A percentile compares a stretch with the other conserved stretches of the same genome.
phyloP scores from a whole-genome alignment of 768 basidiomycete species.

The Pleurotus cornucopiae region DNA sequence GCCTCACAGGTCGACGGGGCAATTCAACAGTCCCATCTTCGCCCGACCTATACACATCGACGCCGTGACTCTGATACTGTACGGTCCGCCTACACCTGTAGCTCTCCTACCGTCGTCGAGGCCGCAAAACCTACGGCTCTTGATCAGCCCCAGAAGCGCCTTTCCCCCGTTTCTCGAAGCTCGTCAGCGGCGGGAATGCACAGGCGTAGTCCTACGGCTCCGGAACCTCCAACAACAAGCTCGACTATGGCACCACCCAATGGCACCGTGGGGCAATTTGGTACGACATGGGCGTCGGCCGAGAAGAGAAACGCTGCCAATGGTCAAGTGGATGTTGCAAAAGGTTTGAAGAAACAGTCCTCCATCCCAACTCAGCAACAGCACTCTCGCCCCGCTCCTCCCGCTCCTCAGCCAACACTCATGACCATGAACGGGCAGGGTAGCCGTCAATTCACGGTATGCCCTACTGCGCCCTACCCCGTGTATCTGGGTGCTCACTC shows the following conservation, averaged over 20 bases:
- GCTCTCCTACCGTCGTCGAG: slow-evolving; percentile 58
- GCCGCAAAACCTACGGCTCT: slow-evolving; percentile 8
- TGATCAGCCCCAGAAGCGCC: slow-evolving; percentile 21
- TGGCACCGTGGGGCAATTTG: slow-evolving; percentile 11
- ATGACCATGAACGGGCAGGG: slow-evolving; percentile 23
- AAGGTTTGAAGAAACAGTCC: slow-evolving; percentile 17
- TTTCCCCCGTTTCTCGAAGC: slow-evolving; percentile 27
- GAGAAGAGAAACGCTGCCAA: slow-evolving; percentile 35
- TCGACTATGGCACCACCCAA: slow-evolving; percentile 20
- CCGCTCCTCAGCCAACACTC: slow-evolving; percentile 24
- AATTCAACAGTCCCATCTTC: slow-evolving; percentile 27
- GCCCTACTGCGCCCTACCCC: slow-evolving; percentile 11
- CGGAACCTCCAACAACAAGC: slow-evolving; percentile 50
- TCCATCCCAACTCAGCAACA: slow-evolving; percentile 23
- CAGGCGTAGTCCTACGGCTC: slow-evolving; percentile 66
- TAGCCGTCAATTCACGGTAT: slow-evolving; percentile 38
- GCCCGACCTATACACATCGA: slow-evolving; percentile 42
- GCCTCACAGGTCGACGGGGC: slow-evolving; percentile 43
- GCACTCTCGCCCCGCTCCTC: slow-evolving; percentile 28
- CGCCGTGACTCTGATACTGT: slow-evolving; percentile 78
- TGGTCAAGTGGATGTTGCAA: slow-evolving; percentile 11
- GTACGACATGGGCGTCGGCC: slow-evolving; percentile 43
- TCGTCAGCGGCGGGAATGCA: slow-evolving; percentile 38
- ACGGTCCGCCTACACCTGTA: slow-evolving; percentile 38
- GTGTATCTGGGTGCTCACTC: neutral